Percentiles rank a stretch among this genome's conserved stretches.
These are phyloP conservation scores for Arachnomyces sp. DNA, from an alignment of 2,329 filamentous ascomycete species.

Conservation along the genomic window DNA sequence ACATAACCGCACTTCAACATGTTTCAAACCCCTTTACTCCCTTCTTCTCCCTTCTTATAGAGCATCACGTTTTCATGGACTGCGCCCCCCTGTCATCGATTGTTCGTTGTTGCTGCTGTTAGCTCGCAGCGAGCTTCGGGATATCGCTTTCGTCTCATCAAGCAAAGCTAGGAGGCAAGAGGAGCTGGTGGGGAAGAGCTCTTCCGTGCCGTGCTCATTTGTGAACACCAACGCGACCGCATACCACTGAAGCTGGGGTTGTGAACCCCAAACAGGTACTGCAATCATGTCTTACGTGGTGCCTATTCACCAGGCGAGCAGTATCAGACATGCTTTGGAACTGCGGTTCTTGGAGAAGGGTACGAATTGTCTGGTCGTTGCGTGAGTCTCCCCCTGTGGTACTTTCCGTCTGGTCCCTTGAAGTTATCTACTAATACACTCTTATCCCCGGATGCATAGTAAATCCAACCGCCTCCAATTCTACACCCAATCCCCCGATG, in stretches of 20 bases:
- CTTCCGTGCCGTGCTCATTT: no score
- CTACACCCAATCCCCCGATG: constrained; percentile 57
- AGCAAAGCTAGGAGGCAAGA: no score
- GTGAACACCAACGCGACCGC: no score
- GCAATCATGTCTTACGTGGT: constrained; percentile 90
- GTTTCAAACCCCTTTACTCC: no score
- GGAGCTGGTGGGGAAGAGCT: no score
- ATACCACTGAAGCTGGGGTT: not conserved
- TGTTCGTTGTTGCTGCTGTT: no score
- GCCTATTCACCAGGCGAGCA: constrained; percentile 86
- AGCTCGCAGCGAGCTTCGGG: no score
- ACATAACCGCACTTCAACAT: no score
- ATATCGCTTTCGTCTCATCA: no score
- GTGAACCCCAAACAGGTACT: not conserved
- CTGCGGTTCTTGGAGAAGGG: constrained; percentile 65
- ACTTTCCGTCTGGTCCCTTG: not conserved
- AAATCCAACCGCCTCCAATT: constrained; percentile 82
- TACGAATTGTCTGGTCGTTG: constrained; percentile 75
- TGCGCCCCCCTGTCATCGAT: no score
- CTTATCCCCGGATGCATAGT: constrained; percentile 33
- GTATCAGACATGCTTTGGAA: constrained; percentile 79
- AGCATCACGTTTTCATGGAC: no score
- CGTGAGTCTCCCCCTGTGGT: constrained; percentile 55
- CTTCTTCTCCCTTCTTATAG: no score
- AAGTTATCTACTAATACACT: constrained; percentile 9